Conservation (phyloP, 2,329 filamentous ascomycete species). For the Aspergillus felis region DNA sequence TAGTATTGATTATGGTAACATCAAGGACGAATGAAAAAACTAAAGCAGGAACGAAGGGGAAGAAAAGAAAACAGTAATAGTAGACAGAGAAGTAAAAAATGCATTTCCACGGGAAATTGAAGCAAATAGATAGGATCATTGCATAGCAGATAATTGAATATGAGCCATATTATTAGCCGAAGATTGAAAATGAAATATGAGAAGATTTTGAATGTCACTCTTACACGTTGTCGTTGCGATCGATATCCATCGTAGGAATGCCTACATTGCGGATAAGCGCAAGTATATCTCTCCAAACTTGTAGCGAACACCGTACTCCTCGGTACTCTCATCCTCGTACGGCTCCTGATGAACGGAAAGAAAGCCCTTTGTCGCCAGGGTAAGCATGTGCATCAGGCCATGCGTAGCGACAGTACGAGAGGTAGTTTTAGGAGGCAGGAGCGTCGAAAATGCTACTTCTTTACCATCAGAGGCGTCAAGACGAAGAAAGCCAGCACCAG, state of each 20-base stretch:
- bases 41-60: background rate
- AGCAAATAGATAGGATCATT: background rate
- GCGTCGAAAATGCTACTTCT: conserved; percentile 60
- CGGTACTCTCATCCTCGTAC: conserved; percentile 33
- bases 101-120: background rate
- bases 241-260: background rate
- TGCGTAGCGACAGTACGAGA: conserved; percentile 64
- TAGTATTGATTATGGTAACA: background rate
- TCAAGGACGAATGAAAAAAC: background rate
- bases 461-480: background rate
- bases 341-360: conserved; percentile 60
- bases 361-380: conserved; percentile 63
- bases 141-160: background rate
- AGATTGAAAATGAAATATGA: background rate
- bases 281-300: conserved; percentile 29
- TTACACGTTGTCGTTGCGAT: background rate
- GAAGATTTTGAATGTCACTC: background rate
- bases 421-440: conserved; percentile 59
- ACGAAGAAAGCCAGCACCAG: background rate
- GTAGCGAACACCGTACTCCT: conserved; percentile 17
- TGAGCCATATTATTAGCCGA: background rate
- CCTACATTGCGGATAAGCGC: conserved; percentile 13
- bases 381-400: conserved; percentile 70
- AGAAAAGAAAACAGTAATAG: background rate
- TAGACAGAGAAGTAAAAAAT: background rate